A percentile compares a stretch with the other conserved stretches of the same genome.
Evolutionary conservation across 2,329 filamentous ascomycete species (phyloP).

Genomic region (Acephala macrosclerotiorum): DNA sequence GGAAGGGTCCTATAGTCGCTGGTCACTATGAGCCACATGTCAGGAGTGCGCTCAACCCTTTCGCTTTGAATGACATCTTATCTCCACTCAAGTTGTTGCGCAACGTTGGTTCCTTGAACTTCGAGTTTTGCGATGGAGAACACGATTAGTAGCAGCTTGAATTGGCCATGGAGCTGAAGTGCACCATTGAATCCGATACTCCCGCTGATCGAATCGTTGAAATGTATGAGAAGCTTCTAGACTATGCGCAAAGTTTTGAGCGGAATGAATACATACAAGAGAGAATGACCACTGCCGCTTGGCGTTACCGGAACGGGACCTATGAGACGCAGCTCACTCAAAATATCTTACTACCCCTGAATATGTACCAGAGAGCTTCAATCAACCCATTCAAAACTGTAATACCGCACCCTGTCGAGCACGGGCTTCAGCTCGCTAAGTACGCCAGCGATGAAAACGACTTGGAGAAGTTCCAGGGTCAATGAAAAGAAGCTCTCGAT

Average conservation of each 20-base stretch:
- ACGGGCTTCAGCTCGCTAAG: too few relatives aligned
- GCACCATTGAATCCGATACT: background rate
- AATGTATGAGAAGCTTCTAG: constrained; percentile 8
- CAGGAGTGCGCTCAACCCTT: too few relatives aligned
- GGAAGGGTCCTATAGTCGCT: too few relatives aligned
- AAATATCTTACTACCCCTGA: too few relatives aligned
- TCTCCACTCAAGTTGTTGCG: background rate
- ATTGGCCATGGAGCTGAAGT: too few relatives aligned
- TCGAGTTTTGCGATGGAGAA: background rate
- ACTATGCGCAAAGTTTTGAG: constrained; percentile 8
- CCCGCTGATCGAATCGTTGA: background rate
- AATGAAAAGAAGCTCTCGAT: too few relatives aligned
- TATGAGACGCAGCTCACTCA: background rate
- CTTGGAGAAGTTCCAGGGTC: too few relatives aligned
- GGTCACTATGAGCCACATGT: too few relatives aligned
- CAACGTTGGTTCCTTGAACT: background rate
- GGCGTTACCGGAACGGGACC: background rate
- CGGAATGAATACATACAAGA: background rate
- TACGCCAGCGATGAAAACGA: too few relatives aligned
- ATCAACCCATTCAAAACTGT: background rate
- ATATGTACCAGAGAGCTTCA: too few relatives aligned
- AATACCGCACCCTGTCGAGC: too few relatives aligned
- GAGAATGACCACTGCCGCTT: background rate
- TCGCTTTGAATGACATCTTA: background rate
- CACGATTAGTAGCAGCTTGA: too few relatives aligned